Conservation (phyloP, 2,329 filamentous ascomycete genomes). For the Colletotrichum orbiculare region DNA sequence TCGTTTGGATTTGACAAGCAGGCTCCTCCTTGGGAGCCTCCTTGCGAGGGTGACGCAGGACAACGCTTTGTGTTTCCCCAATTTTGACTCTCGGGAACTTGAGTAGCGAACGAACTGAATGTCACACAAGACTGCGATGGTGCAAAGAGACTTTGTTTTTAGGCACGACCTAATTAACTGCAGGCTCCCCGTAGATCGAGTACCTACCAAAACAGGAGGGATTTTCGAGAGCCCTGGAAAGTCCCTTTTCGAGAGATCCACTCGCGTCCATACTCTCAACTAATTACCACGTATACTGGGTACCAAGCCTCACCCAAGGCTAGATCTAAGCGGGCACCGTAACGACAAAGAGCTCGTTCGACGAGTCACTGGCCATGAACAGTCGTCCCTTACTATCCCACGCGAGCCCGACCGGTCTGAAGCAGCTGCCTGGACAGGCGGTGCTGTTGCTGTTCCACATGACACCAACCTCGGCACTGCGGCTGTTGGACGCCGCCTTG, state of each 20-base stretch:
- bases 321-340: constrained; percentile 25
- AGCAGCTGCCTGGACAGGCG: constrained; percentile 66
- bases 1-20: constrained; percentile 21
- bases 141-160: too few relatives aligned
- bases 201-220: too few relatives aligned
- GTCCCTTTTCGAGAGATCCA: too few relatives aligned
- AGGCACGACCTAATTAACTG: too few relatives aligned
- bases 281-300: neutral
- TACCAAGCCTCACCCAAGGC: neutral
- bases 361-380: constrained; percentile 72
- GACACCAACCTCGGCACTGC: constrained; percentile 56
- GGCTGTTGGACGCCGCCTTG: constrained; percentile 47
- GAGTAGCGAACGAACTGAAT: too few relatives aligned
- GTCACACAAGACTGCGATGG: too few relatives aligned
- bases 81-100: too few relatives aligned
- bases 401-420: constrained; percentile 71
- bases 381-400: constrained; percentile 63
- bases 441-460: constrained; percentile 60
- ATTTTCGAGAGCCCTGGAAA: too few relatives aligned
- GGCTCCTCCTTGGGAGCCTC: constrained; percentile 9
- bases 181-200: too few relatives aligned
- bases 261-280: too few relatives aligned
- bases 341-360: constrained; percentile 74
- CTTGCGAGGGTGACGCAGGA: neutral
- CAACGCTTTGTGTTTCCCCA: too few relatives aligned